Evolutionary conservation across 805 yeast species (phyloP).

Genomic region (Candida maltosa): DNA sequence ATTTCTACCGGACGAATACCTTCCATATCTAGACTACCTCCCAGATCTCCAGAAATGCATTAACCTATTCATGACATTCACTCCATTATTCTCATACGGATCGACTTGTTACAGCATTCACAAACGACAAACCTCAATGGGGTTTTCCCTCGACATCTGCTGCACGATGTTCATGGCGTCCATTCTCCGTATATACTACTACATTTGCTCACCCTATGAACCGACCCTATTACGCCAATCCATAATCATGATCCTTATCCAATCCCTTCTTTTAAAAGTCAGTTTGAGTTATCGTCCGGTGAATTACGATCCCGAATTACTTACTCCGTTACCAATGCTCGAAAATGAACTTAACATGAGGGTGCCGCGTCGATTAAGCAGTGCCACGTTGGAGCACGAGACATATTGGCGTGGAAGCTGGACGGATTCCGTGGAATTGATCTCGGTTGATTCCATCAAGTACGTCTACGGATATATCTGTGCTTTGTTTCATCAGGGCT

Average conservation of each 20-base stretch:
- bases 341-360: slow-evolving; percentile 22
- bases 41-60: slow-evolving; percentile 44
- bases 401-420: slow-evolving; percentile 10
- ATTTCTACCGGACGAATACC: slow-evolving; percentile 8
- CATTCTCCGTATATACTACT: slow-evolving; percentile 70
- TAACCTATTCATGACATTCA: slow-evolving; percentile 66
- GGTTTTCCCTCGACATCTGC: slow-evolving; percentile 90
- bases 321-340: slow-evolving; percentile 26
- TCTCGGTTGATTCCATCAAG: slow-evolving; percentile 4
- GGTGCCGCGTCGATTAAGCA: slow-evolving; percentile 16
- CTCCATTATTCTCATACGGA: slow-evolving; percentile 87
- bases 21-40: slow-evolving; percentile 10
- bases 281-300: slow-evolving; percentile 56
- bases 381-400: slow-evolving; percentile 13
- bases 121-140: slow-evolving; percentile 61
- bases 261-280: slow-evolving; percentile 57
- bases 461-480: background rate
- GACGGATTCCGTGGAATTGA: background rate
- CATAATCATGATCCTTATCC: slow-evolving; percentile 80
- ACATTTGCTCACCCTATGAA: slow-evolving; percentile 78
- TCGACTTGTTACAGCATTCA: slow-evolving; percentile 72
- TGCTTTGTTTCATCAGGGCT: slow-evolving; percentile 19
- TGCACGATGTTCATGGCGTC: slow-evolving; percentile 85
- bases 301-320: slow-evolving; percentile 29
- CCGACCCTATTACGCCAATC: slow-evolving; percentile 75